Evolutionary conservation across 177 flowering plant genomes (phyloP), one percentile per base, ranked within the genome.

Genomic region (Vitis hybrid): DNA sequence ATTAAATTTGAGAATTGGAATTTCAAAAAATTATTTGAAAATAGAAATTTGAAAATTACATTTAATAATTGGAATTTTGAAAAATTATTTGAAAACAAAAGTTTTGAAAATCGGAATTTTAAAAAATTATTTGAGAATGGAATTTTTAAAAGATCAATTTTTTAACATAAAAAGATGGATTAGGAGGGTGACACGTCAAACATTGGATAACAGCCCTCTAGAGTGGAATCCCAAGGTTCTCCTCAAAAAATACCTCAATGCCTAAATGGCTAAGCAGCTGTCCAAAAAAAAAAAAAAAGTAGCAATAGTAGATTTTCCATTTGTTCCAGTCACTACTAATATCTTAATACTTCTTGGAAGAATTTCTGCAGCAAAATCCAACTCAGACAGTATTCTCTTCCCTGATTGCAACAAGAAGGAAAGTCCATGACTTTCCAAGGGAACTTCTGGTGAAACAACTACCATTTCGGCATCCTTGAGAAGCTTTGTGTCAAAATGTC

Each of bases 301-400:
- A 12, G 80, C 70, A 52, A 79, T 78, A 11, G 86, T 83, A 32
- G 86, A 83, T 74, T 83, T 83, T 67, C 86, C 86, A 73, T 83
- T 79, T 48, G 82, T 83, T 64, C 86, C 86, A 24, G 84, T 79
- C 68, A 83, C 78, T 32, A 81, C 84, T 62, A 81, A 60, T 64
- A 83, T 59, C 74, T 73, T 81, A 56, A 74, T 67, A 35, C 62
- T 51, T 24, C 61, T 64, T 17, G 84, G 81, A 64, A 83, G 68
- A 56, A 71, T 70, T 72, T 83, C 81, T 12, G 86, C 81, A 11
- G 86, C 86, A 77, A 83, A 83, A 66, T 81, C 82, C 66, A 83
- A 57, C 72, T 83, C 86, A 56, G 86, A 83, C 76, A 81, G 69
- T 19, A 81, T 81, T 52, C 35, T 60, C 46, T 51, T 69, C 69